Evolutionary conservation across 179 eudicot species (phyloP), one percentile per base, ranked within the genome.

Genomic region (Dionaea muscipula): DNA sequence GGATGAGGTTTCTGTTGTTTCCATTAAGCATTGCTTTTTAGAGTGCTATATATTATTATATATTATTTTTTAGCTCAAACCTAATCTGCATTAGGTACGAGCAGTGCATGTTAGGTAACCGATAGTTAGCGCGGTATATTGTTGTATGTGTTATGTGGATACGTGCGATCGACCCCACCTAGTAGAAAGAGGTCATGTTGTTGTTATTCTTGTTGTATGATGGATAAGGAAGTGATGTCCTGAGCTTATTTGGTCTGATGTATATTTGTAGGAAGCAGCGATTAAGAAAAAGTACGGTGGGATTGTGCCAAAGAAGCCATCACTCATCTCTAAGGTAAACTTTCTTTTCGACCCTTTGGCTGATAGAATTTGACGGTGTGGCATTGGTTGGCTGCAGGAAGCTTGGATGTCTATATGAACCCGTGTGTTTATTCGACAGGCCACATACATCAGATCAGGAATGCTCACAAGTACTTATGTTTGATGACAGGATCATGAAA

Each of bases 211-310:
- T 31, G 35, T 31, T 11, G n/a, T n/a, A n/a, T n/a, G n/a, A 31
- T 31, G 35, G 35, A 31, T 31, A 11, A 31, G n/a, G n/a, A n/a
- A n/a, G n/a, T n/a, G 50, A 15, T 20, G 17, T 25, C 22, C 55
- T 47, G 35, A n/a, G 10, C 17, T 18, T 3, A 22, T 20, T 43
- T 64, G 38, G 17, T 22, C n/a, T 60, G 56, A 3, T 68, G 18
- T 47, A 12, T 49, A 53, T 41, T 55, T 60, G 35, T 61, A 88
- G 94, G 96, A 88, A 70, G 87, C 67, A 71, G 74, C 53, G 56
- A 51, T 86, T 21, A 89, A 81, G 73, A 89, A 75, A 53, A 89
- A 86, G 69, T 86, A 89, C 56, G 97, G 97, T 40, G 97, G 97
- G 62, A 83, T 89, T 45, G 21, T 89, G 68, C 97, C 95, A 17